Evolutionary conservation across 805 yeast species (phyloP).

Genomic region (Hanseniaspora occidentalis): DNA sequence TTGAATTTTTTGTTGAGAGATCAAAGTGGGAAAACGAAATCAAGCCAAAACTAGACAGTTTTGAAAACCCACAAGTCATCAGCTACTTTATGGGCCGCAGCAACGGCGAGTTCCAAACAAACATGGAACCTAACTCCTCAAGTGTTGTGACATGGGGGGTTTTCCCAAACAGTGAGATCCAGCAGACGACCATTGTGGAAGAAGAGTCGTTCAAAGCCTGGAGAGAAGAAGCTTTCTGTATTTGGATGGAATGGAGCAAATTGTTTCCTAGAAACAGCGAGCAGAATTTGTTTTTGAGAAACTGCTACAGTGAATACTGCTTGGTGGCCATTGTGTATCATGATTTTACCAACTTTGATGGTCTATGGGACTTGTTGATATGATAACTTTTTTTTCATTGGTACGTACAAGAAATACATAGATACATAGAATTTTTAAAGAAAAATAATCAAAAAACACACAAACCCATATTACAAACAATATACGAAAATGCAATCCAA

Average conservation of each 20-base stretch:
- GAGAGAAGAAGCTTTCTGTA: conserved; percentile 88
- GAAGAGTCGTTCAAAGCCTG: conserved; percentile 89
- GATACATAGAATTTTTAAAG: no score
- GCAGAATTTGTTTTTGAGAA: conserved; percentile 49
- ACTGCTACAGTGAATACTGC: conserved; percentile 49
- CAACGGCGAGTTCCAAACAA: conserved; percentile 45
- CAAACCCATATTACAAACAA: no score
- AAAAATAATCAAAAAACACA: no score
- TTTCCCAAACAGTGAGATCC: conserved; percentile 78
- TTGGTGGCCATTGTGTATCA: conserved; percentile 83
- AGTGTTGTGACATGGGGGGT: conserved; percentile 98
- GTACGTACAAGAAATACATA: no score
- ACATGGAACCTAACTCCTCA: conserved; percentile 40
- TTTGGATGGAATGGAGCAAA: conserved; percentile 87
- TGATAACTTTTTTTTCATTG: no score
- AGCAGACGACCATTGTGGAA: conserved; percentile 87
- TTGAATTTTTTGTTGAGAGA: conserved; percentile 75
- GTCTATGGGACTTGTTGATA: conserved; percentile 56
- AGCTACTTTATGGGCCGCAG: conserved; percentile 70
- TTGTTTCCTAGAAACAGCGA: conserved; percentile 45
- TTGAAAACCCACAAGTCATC: conserved; percentile 23
- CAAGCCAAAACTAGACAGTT: conserved; percentile 35
- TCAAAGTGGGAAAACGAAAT: conserved; percentile 51
- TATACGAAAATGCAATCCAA: no score
- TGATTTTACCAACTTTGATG: conserved; percentile 60